Percentiles rank a stretch among this genome's conserved stretches.
Conservation (phyloP, 371 early-diverging fungal genomes). For the Vairimorpha apis region DNA sequence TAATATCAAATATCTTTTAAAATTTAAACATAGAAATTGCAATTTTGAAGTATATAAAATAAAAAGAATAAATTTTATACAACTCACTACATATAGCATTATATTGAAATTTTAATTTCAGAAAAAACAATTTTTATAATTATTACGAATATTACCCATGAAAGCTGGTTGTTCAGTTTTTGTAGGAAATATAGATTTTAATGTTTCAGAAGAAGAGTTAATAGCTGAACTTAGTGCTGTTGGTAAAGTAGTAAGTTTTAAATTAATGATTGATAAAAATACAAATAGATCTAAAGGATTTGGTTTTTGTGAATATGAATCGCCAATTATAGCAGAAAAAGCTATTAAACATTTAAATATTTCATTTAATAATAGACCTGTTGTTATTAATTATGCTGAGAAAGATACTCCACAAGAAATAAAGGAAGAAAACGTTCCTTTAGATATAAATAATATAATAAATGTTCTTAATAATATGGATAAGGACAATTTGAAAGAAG, state of each 20-base stretch:
- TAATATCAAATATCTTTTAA: too few species aligned
- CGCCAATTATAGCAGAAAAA: constrained; percentile 62
- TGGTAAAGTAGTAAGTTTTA: constrained; percentile 63
- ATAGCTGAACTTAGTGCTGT: constrained; percentile 63
- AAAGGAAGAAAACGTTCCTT: constrained; percentile 27
- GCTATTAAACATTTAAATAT: constrained; percentile 63
- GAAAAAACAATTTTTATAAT: too few species aligned
- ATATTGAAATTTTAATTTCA: too few species aligned
- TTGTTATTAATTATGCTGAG: constrained; percentile 65
- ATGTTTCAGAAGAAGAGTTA: constrained; percentile 61
- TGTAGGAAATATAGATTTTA: constrained; percentile 65
- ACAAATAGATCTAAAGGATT: constrained; percentile 65
- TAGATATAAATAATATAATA: constrained; percentile 54
- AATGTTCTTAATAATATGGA: constrained; percentile 57
- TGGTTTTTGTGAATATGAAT: constrained; percentile 65
- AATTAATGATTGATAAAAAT: constrained; percentile 60
- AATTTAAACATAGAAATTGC: too few species aligned
- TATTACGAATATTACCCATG: too few species aligned
- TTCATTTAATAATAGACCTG: constrained; percentile 61
- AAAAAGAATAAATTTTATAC: too few species aligned
- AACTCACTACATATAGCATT: too few species aligned
- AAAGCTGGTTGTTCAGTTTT: constrained; percentile 63
- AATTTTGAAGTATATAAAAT: not conserved
- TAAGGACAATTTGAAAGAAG: constrained; percentile 59
- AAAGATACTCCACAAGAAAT: constrained; percentile 56